These are phyloP conservation scores for Colletotrichum eleusines DNA, from an alignment of 2,329 filamentous ascomycete genomes.

Conservation along the genomic window DNA sequence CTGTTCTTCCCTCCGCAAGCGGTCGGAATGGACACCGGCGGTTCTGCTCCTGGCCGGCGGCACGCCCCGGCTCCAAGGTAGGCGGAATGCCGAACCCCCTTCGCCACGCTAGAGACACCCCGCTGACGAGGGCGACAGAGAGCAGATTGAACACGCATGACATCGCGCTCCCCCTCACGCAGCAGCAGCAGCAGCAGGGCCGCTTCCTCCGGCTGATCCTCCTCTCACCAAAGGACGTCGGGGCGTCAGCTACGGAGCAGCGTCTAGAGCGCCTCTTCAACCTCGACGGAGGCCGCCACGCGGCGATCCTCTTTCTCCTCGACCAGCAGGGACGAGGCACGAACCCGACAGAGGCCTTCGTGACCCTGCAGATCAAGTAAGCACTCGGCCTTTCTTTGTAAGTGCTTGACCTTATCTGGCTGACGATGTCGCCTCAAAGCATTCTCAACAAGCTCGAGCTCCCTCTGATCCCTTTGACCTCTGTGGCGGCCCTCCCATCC, in stretches of 20 bases:
- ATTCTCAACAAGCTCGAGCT: conserved; percentile 51
- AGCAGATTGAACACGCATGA: conserved; percentile 58
- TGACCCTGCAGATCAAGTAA: conserved; percentile 60
- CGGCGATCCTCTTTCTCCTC: conserved; percentile 61
- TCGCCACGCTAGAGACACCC: not conserved
- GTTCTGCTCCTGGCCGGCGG: conserved; percentile 46
- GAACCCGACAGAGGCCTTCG: conserved; percentile 50
- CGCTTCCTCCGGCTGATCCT: conserved; percentile 54
- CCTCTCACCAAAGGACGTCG: conserved; percentile 54
- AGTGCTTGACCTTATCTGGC: not conserved
- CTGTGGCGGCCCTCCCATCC: conserved; percentile 50
- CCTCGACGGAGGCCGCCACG: conserved; percentile 54
- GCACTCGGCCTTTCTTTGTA: conserved; percentile 24
- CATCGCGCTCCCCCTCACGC: conserved; percentile 54
- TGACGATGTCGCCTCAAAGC: conserved; percentile 46
- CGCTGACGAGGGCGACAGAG: conserved; percentile 50
- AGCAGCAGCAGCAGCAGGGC: conserved; percentile 7
- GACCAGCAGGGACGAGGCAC: conserved; percentile 44
- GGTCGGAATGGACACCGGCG: conserved; percentile 51
- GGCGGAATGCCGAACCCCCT: conserved; percentile 28
- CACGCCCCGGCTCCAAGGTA: conserved; percentile 46
- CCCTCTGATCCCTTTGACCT: conserved; percentile 58
- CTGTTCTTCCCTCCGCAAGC: conserved; percentile 54
- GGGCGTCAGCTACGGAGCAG: conserved; percentile 45
- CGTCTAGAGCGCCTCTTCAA: conserved; percentile 57